Percentiles rank a stretch among this genome's conserved stretches.
Evolutionary conservation across 768 basidiomycete species (phyloP).

Genomic region (Tylopilus subfusipes): DNA sequence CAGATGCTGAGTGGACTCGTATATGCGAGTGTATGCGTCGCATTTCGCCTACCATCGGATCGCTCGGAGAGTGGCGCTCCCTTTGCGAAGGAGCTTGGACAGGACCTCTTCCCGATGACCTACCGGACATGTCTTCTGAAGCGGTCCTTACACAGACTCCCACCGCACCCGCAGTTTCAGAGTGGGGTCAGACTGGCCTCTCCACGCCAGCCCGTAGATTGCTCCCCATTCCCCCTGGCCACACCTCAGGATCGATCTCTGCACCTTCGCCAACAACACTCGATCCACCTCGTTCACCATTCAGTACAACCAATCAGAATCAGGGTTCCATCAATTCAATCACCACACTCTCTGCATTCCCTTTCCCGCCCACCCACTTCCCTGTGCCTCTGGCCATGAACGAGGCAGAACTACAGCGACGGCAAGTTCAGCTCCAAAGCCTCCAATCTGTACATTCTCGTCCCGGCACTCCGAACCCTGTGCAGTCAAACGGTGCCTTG

Average conservation of each 20-base stretch:
- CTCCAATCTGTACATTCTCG: constrained; percentile 16
- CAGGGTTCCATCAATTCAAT: constrained; percentile 44
- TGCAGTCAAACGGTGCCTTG: not conserved
- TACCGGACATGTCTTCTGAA: constrained; percentile 21
- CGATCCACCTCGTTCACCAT: constrained; percentile 27
- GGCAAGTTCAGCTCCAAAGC: constrained; percentile 24
- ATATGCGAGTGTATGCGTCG: constrained; percentile 69
- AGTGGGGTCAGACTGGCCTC: constrained; percentile 28
- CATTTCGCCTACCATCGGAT: constrained; percentile 62
- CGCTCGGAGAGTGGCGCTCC: constrained; percentile 68
- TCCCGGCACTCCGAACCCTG: constrained; percentile 14
- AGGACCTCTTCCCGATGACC: constrained; percentile 36
- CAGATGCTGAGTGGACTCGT: constrained; percentile 75
- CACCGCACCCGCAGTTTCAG: constrained; percentile 17
- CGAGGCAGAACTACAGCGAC: constrained; percentile 25
- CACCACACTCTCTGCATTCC: constrained; percentile 71
- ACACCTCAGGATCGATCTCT: constrained; percentile 12
- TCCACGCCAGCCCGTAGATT: constrained; percentile 17
- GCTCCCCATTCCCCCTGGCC: constrained; percentile 22
- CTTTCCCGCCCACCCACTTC: constrained; percentile 67
- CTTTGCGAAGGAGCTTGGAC: constrained; percentile 77
- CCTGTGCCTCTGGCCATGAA: constrained; percentile 50
- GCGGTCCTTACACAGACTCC: not conserved
- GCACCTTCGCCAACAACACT: constrained; percentile 1
- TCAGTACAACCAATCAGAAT: constrained; percentile 13